Evolutionary conservation across 1,139 yeast species (phyloP).

Genomic region (Sugiyamaella xylanicola): DNA sequence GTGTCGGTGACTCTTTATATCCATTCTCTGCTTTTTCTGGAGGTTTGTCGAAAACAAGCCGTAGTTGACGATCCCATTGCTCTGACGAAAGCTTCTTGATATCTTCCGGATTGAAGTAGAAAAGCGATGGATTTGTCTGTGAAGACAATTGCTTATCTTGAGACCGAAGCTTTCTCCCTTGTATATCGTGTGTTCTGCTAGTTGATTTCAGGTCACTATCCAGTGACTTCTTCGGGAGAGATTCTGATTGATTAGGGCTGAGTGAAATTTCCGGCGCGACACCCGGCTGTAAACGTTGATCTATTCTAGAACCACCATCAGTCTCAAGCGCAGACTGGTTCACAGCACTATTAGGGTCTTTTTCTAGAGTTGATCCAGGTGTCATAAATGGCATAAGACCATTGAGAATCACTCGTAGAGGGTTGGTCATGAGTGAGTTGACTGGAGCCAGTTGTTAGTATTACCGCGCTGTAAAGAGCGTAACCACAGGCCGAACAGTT

Average conservation of each 20-base stretch:
- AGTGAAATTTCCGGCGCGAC: neutral
- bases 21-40: neutral
- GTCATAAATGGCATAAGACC: slow-evolving; percentile 25
- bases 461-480: neutral
- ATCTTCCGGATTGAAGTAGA: slow-evolving; percentile 12
- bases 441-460: neutral
- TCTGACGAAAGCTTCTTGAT: slow-evolving; percentile 7
- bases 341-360: neutral
- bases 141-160: slow-evolving; percentile 1
- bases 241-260: too few relatives aligned
- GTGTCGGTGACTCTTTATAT: neutral
- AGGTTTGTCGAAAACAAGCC: slow-evolving; percentile 2
- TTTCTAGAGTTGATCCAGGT: slow-evolving; percentile 5
- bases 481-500: too few relatives aligned
- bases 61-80: slow-evolving; percentile 5
- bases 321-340: neutral
- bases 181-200: slow-evolving; percentile 1
- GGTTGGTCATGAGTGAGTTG: slow-evolving; percentile 29
- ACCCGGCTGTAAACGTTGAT: neutral
- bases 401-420: slow-evolving; percentile 30
- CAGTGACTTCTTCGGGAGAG: too few relatives aligned
- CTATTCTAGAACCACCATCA: slow-evolving; percentile 1
- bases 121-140: slow-evolving; percentile 6
- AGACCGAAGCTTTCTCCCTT: slow-evolving; percentile 13
- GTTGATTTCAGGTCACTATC: too few relatives aligned